These are phyloP conservation scores for Panus rudis DNA, from an alignment of 768 basidiomycete species.

Conservation along the genomic window DNA sequence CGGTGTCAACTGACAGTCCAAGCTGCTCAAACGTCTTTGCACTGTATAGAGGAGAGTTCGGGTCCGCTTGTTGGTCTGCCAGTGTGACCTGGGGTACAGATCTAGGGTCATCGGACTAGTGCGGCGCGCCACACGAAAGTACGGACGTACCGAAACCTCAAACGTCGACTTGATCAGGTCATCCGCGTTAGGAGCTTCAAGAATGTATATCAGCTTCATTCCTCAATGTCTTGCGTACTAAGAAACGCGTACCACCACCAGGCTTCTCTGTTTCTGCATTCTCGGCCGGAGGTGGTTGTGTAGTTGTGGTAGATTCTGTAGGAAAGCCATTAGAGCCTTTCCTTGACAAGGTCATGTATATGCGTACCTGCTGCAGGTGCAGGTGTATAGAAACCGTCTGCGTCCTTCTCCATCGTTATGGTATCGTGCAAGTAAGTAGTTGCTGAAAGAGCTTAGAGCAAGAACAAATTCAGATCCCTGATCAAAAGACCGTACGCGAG, in stretches of 20 bases:
- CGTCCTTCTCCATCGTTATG: conserved; percentile 60
- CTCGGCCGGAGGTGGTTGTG: conserved; percentile 19
- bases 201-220: no score
- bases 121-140: conserved; percentile 1
- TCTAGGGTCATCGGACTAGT: conserved; percentile 1
- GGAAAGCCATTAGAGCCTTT: neutral
- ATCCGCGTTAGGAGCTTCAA: neutral
- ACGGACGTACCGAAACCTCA: conserved; percentile 62
- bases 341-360: conserved; percentile 2
- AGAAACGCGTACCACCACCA: no score
- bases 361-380: conserved; percentile 34
- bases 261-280: conserved; percentile 12
- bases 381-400: conserved; percentile 72
- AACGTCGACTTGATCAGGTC: conserved; percentile 68
- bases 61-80: conserved; percentile 92
- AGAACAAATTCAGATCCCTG: no score
- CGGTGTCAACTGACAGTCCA: conserved; percentile 61
- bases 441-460: no score
- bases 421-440: no score
- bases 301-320: neutral
- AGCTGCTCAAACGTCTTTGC: conserved; percentile 94
- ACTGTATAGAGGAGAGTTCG: conserved; percentile 92
- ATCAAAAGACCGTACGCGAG: no score
- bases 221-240: no score
- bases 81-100: conserved; percentile 68